A percentile compares a stretch with the other conserved stretches of the same genome.
These are phyloP conservation scores for Alternaria solani DNA, from an alignment of 2,329 filamentous ascomycete genomes.

Conservation along the genomic window DNA sequence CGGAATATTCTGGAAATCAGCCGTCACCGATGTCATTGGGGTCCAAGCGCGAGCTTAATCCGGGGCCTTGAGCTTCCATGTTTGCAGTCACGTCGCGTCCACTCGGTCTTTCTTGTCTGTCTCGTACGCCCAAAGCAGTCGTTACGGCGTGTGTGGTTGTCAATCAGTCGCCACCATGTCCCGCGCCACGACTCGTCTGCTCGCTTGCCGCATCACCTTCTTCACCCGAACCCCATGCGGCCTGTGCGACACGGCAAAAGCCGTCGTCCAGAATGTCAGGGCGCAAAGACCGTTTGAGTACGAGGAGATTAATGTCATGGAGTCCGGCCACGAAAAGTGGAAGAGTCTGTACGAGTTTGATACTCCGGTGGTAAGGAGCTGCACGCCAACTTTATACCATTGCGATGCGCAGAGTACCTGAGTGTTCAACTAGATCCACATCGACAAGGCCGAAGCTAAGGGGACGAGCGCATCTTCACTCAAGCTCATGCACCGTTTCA, in stretches of 20 bases:
- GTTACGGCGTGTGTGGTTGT: neutral
- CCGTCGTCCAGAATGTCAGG: constrained; percentile 73
- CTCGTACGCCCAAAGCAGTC: neutral
- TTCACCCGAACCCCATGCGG: constrained; percentile 78
- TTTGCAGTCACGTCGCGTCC: neutral
- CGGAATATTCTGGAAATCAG: constrained; percentile 50
- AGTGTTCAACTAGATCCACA: constrained; percentile 60
- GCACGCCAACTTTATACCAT: constrained; percentile 1
- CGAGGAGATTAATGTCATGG: constrained; percentile 74
- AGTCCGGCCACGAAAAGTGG: constrained; percentile 70
- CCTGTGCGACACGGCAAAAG: constrained; percentile 73
- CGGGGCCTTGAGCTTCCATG: constrained; percentile 8
- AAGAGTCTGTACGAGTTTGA: constrained; percentile 80
- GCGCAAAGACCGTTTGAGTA: constrained; percentile 72
- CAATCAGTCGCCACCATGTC: constrained; percentile 34
- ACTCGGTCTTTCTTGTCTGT: neutral
- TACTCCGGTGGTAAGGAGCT: constrained; percentile 72
- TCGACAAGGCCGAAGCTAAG: constrained; percentile 63
- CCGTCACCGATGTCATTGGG: constrained; percentile 35
- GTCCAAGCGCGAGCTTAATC: constrained; percentile 23
- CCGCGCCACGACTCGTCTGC: constrained; percentile 43
- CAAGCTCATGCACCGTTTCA: constrained; percentile 83
- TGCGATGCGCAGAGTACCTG: constrained; percentile 28
- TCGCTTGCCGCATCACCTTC: constrained; percentile 69
- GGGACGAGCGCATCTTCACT: constrained; percentile 65